Conservation (phyloP, 2,329 filamentous ascomycete species). For the Neonectria hederae region DNA sequence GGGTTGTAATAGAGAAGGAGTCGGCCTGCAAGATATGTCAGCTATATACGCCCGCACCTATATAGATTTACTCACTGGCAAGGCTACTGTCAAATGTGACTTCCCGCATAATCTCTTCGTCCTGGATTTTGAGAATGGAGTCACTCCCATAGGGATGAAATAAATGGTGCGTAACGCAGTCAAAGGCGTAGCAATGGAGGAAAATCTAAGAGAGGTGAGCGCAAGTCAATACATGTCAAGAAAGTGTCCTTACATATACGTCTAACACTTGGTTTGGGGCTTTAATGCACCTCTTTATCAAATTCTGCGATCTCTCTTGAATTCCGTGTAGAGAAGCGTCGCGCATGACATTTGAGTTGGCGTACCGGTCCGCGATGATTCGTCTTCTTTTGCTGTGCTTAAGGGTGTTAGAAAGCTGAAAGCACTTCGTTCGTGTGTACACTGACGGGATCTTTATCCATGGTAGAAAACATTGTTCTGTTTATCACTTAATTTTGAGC, state of each 20-base stretch:
- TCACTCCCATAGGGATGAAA: slow-evolving; percentile 31
- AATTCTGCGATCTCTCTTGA: slow-evolving; percentile 25
- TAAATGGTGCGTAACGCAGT: slow-evolving; percentile 26
- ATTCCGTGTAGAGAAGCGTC: slow-evolving; percentile 20
- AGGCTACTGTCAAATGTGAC: slow-evolving; percentile 28
- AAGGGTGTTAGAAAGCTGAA: background rate
- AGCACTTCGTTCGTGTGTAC: fast-evolving
- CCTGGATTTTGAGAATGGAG: slow-evolving; percentile 17
- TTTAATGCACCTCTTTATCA: slow-evolving; percentile 20
- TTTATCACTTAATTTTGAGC: fast-evolving
- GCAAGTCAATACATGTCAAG: fast-evolving
- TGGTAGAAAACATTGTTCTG: slow-evolving; percentile 31
- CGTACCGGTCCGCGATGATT: slow-evolving; percentile 30
- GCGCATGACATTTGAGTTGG: slow-evolving; percentile 28
- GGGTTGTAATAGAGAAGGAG: slow-evolving; percentile 24
- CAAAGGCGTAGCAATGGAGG: slow-evolving; percentile 31
- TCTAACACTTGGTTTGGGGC: slow-evolving; percentile 21
- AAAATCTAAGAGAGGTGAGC: slow-evolving; percentile 10
- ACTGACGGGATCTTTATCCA: slow-evolving; percentile 23
- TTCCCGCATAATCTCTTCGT: slow-evolving; percentile 25
- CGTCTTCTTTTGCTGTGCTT: slow-evolving; percentile 29
- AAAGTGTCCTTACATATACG: slow-evolving; percentile 26
- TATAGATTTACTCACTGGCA: slow-evolving; percentile 3
- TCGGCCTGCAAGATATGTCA: background rate
- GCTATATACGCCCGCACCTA: background rate